Percentiles rank a stretch among this genome's conserved stretches.
These are phyloP conservation scores for Trametes polyzona DNA, from an alignment of 1,284 basidiomycete genomes.

Conservation along the genomic window DNA sequence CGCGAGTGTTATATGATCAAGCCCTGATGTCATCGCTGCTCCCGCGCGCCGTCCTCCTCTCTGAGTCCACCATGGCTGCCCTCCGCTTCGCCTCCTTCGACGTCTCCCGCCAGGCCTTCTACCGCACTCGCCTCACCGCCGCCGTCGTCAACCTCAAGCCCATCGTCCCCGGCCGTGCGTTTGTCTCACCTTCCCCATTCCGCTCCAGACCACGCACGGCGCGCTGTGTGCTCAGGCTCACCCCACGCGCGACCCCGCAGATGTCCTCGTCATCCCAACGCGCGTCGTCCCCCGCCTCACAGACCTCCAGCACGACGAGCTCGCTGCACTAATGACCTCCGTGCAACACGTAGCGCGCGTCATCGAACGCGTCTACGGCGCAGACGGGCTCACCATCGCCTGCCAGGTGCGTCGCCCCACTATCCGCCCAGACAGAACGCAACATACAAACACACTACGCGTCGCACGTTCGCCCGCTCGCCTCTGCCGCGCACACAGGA, in stretches of 20 bases:
- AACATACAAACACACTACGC: too few relatives aligned
- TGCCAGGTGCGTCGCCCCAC: conserved; percentile 63
- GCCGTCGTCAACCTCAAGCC: conserved; percentile 95
- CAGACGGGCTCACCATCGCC: conserved; percentile 79
- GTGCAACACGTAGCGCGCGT: conserved; percentile 74
- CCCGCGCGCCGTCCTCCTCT: neutral
- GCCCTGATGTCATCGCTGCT: conserved; percentile 10
- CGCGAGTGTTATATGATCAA: neutral
- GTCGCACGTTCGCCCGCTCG: too few relatives aligned
- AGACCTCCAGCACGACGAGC: conserved; percentile 73
- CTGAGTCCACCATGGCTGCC: conserved; percentile 38
- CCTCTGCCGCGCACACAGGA: conserved; percentile 72
- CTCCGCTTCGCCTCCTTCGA: conserved; percentile 84
- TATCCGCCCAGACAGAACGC: too few relatives aligned
- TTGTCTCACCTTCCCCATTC: neutral
- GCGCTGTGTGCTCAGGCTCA: neutral
- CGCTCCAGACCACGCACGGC: neutral
- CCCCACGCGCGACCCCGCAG: conserved; percentile 44
- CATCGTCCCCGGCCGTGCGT: conserved; percentile 89
- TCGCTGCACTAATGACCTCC: conserved; percentile 77
- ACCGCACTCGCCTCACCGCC: conserved; percentile 67
- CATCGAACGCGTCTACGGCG: conserved; percentile 72
- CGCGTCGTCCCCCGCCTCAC: conserved; percentile 76
- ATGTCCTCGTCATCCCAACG: conserved; percentile 86
- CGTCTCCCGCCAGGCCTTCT: conserved; percentile 84